Base-by-base conservation (phyloP, 179 eudicot genomes). In the Gypsophila paniculata region DNA sequence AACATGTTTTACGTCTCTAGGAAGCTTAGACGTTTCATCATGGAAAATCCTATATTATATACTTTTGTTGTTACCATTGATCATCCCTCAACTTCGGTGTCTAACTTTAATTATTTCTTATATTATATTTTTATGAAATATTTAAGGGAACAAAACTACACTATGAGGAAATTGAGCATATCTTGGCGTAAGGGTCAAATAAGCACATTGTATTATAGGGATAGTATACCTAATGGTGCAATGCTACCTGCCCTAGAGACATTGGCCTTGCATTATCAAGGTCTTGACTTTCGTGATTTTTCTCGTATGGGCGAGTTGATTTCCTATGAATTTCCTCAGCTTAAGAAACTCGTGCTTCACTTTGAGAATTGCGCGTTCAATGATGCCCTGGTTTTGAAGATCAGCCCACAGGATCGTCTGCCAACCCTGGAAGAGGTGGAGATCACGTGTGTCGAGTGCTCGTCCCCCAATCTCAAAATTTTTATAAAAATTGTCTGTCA, bases 161-260 rank as follows among this genome's bases (percentile, higher is more conserved):
- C 61, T 5, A 26, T 66, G 14, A 5, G 4, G 19, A 21, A 21
- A 13, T 32, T 69, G n/a, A 52, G 64, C 64, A 14, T 70, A 34
- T 36, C 64, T 34, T 70, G 73, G 73, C 73, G 38, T 70, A 70
- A 25, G 34, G 64, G 29, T 34, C 63, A 13, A 4, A 21, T 17
- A 19, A 42, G 62, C 42, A 36, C 36, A 14, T 10, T 54, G 63
- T 22, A 70, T 9, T 19, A 13, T 11, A n/a, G 1, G 14, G 8
- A 55, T 2, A 55, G 49, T 39, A 23, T 70, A 18, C 73, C 51
- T 14, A 32, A 38, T 25, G 14, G 36, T 2, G 11, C n/a, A 57
- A 8, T 10, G 2, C 36, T 70, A 10, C 52, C 52, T 25, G 2
- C 19, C 8, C 64, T 70, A 18, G 34, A 70, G 44, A 55, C 73